Conservation (phyloP, 2,329 filamentous ascomycete species). For the Fusarium sp. region DNA sequence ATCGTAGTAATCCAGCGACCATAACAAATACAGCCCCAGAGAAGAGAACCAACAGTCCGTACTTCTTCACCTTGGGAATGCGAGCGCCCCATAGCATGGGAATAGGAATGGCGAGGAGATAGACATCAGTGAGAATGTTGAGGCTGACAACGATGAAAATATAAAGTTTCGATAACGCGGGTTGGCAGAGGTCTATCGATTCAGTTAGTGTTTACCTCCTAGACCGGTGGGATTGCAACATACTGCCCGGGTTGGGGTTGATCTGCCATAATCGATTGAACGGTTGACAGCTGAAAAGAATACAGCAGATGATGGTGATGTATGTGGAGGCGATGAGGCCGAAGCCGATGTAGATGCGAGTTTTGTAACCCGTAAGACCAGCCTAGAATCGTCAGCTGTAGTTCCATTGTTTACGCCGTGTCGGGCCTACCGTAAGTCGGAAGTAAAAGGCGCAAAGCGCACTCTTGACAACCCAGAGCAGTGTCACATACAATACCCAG, state of each 20-base stretch:
- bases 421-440: conserved; percentile 58
- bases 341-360: conserved; percentile 51
- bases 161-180: conserved; percentile 55
- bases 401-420: accelerated
- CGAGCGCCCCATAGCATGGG: conserved; percentile 67
- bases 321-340: conserved; percentile 51
- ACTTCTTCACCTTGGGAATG: conserved; percentile 63
- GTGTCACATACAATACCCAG: conserved; percentile 62
- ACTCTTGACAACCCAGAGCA: conserved; percentile 65
- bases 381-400: conserved; percentile 44
- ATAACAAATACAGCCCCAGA: conserved; percentile 57
- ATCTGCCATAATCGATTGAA: conserved; percentile 58
- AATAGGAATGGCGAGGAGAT: conserved; percentile 56
- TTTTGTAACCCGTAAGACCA: conserved; percentile 38
- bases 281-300: conserved; percentile 53
- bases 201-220: neutral
- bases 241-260: conserved; percentile 57
- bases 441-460: conserved; percentile 66
- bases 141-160: conserved; percentile 53
- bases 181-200: conserved; percentile 55
- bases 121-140: conserved; percentile 57
- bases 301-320: conserved; percentile 49
- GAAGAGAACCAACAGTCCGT: conserved; percentile 64
- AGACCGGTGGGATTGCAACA: neutral
- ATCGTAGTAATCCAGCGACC: conserved; percentile 53